Evolutionary conservation across 2,329 filamentous ascomycete species (phyloP), one percentile per base, ranked within the genome.

Genomic region (Aspergillus flavus): DNA sequence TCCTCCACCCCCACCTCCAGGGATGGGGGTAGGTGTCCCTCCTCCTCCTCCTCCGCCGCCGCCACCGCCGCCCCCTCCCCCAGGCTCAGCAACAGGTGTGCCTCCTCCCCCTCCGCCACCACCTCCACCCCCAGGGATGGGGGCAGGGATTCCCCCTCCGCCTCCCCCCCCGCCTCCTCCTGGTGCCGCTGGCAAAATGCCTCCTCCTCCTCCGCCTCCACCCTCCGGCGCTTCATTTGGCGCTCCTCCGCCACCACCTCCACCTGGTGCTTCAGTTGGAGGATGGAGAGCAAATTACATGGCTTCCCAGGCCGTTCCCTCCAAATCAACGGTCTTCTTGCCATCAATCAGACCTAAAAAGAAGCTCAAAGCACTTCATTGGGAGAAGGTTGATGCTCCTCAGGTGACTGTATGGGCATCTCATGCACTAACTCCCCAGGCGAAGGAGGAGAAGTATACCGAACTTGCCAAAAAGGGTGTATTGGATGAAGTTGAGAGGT

Each of bases 331-430:
- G 9, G 83, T 92, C 69, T 88, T 90, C 50, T 81, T 96, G 71
- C 90, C 92, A 41, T 91, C 93, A 64, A 92, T 93, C 58, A 85
- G 94, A 71, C 93, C 95, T 26, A 98, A 97, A 87, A 98, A 97
- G 88, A 99, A 98, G 85, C 92, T 99, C 79, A 99, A 99, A 87
- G 94, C 94, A 63, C 85, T 99, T 70, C 95, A 99, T 82, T 98
- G 95, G 94, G 95, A 99, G 81, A 98, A 98, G 83, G 93, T 99
- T 60, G 95, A 99, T 79, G 87, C 91, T 59, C 92, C 93, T 26
- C 89, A 95, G 76, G 91, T 93, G 57, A 97, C 94, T 59, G 92
- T 97, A 71, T 98, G 94, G 94, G 94, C 93, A 39, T 86, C 88
- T 9, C 93, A 96, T 77, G 87, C 91, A 34, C 91, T 92, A 6